Evolutionary conservation across 2,329 filamentous ascomycete species (phyloP).

Genomic region (Graphiopsis chlorocephala): DNA sequence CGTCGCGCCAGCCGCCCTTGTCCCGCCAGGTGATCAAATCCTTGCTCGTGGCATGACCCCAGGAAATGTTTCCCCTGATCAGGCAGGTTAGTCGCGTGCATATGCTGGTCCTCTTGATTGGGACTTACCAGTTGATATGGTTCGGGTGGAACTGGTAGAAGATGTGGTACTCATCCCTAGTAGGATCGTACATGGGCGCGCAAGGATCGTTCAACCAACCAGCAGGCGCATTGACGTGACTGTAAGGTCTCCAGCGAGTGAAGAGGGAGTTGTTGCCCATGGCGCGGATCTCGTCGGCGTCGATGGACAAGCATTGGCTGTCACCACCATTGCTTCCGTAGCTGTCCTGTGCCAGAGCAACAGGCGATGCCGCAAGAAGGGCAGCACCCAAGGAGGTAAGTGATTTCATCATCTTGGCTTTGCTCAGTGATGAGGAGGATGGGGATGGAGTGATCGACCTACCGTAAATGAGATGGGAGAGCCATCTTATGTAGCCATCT

Average conservation of each 20-base stretch:
- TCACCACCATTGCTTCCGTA: constrained; percentile 9
- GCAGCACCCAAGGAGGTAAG: constrained; percentile 7
- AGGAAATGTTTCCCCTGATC: constrained; percentile 49
- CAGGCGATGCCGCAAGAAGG: constrained; percentile 17
- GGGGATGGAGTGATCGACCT: background rate
- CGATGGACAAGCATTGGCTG: constrained; percentile 27
- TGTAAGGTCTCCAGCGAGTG: constrained; percentile 47
- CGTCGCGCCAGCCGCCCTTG: constrained; percentile 46
- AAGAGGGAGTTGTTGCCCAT: constrained; percentile 50
- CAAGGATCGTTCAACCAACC: constrained; percentile 54
- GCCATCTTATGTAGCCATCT: constrained; percentile 1
- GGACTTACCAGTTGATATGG: constrained; percentile 43
- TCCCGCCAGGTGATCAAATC: constrained; percentile 46
- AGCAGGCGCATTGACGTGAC: constrained; percentile 47
- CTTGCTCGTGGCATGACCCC: constrained; percentile 53
- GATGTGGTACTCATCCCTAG: constrained; percentile 49
- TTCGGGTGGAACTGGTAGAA: constrained; percentile 54
- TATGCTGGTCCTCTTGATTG: background rate
- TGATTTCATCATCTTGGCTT: constrained; percentile 19
- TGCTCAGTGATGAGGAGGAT: background rate
- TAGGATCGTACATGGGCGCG: constrained; percentile 50
- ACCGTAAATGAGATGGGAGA: background rate
- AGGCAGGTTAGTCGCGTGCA: constrained; percentile 30
- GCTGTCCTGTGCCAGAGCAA: constrained; percentile 10
- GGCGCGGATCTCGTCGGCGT: constrained; percentile 30